Evolutionary conservation across 1,284 basidiomycete genomes (phyloP).

Genomic region (Naganishia albida): DNA sequence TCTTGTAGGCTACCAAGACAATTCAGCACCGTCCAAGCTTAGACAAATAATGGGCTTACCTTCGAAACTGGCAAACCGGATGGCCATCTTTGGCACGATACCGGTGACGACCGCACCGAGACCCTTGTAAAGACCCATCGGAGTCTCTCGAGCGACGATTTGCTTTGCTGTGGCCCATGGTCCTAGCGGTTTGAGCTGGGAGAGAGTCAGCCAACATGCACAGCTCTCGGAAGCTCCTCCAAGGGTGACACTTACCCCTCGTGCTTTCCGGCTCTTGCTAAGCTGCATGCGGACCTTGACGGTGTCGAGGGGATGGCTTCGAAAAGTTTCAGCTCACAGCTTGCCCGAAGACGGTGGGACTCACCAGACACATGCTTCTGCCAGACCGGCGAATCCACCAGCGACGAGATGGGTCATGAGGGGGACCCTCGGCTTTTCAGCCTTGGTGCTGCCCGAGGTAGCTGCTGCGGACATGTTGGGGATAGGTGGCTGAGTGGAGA

Average conservation of each 20-base stretch:
- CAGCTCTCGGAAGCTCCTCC: too few relatives aligned
- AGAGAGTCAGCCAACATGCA: conserved; percentile 36
- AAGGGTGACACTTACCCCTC: conserved; percentile 65
- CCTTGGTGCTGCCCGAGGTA: conserved; percentile 2
- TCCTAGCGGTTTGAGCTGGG: conserved; percentile 83
- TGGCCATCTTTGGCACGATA: conserved; percentile 99
- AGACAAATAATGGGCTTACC: conserved; percentile 43
- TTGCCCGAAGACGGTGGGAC: conserved; percentile 24
- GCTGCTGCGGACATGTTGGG: conserved; percentile 15
- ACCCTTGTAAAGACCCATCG: conserved; percentile 96
- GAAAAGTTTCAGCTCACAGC: conserved; percentile 6
- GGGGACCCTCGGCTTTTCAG: conserved; percentile 53
- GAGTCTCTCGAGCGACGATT: conserved; percentile 89
- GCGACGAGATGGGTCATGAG: conserved; percentile 89
- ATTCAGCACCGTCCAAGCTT: background rate
- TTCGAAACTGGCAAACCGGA: conserved; percentile 97
- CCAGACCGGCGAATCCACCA: conserved; percentile 84
- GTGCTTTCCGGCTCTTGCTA: conserved; percentile 70
- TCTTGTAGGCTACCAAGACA: conserved; percentile 68
- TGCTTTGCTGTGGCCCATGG: conserved; percentile 89
- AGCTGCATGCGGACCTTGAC: conserved; percentile 99
- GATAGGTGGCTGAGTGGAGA: background rate
- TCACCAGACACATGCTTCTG: conserved; percentile 73
- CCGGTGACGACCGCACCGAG: conserved; percentile 95
- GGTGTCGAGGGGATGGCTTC: conserved; percentile 73